Conservation (phyloP, 768 basidiomycete genomes). For the Amanita brunnescens region DNA sequence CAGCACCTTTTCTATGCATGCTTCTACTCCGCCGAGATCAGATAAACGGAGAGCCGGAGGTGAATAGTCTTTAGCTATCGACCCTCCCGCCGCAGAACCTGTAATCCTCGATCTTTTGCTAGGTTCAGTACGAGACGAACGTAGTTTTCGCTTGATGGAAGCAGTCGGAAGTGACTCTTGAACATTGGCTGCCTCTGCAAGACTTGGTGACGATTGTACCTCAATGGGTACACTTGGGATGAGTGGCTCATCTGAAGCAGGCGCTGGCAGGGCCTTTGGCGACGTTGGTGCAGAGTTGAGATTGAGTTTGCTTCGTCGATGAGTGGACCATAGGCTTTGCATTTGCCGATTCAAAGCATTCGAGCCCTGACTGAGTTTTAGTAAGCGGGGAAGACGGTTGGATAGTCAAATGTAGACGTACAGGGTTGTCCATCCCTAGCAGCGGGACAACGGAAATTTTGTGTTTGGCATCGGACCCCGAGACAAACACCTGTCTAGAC, state of each 20-base stretch:
- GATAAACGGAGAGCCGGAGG: conserved; percentile 73
- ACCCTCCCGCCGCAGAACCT: conserved; percentile 12
- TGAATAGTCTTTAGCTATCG: conserved; percentile 51
- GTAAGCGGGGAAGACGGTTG: conserved; percentile 17
- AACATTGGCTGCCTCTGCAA: conserved; percentile 10
- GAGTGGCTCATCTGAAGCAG: conserved; percentile 11
- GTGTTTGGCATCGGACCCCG: conserved; percentile 1
- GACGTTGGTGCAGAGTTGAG: conserved; percentile 38
- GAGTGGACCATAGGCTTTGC: conserved; percentile 70
- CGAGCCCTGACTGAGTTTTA: conserved; percentile 52
- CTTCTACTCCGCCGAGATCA: conserved; percentile 81
- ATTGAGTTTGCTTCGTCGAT: conserved; percentile 59
- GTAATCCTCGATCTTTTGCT: conserved; percentile 49
- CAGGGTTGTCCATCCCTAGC: conserved; percentile 19
- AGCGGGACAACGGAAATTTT: neutral
- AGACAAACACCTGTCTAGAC: neutral
- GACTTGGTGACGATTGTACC: conserved; percentile 6
- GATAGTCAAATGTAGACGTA: conserved; percentile 12
- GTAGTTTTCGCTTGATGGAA: conserved; percentile 54
- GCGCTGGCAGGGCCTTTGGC: conserved; percentile 8
- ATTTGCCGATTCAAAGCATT: conserved; percentile 72
- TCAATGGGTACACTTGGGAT: conserved; percentile 9
- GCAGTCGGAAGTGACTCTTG: neutral
- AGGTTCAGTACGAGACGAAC: conserved; percentile 45
- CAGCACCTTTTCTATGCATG: conserved; percentile 85